Conservation (phyloP, 2,329 filamentous ascomycete species). For the Talaromyces sp. region DNA sequence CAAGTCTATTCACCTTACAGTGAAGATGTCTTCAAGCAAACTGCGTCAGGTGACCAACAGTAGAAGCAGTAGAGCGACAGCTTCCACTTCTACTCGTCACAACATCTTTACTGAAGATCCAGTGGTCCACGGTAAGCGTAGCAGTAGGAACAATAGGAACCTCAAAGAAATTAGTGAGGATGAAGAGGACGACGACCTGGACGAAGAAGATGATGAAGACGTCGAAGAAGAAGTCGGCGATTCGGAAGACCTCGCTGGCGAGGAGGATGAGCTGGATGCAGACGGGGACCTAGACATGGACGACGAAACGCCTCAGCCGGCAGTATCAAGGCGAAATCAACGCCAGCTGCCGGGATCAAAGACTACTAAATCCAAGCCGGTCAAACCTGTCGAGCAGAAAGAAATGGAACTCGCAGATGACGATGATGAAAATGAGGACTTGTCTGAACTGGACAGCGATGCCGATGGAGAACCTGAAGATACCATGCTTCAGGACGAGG, state of each 20-base stretch:
- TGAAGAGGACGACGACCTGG: constrained; percentile 45
- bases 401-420: constrained; percentile 35
- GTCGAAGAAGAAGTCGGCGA: constrained; percentile 36
- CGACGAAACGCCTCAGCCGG: constrained; percentile 37
- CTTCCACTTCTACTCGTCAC: constrained; percentile 7
- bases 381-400: constrained; percentile 45
- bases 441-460: constrained; percentile 44
- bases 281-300: constrained; percentile 43
- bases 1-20: constrained; percentile 43
- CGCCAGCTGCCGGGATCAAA: constrained; percentile 35
- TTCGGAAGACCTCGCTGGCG: constrained; percentile 31
- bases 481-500: constrained; percentile 37
- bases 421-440: constrained; percentile 48
- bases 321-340: constrained; percentile 31
- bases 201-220: constrained; percentile 31
- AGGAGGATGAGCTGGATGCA: constrained; percentile 31
- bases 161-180: constrained; percentile 43
- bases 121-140: constrained; percentile 43
- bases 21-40: constrained; percentile 48
- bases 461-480: constrained; percentile 47
- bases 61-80: constrained; percentile 17
- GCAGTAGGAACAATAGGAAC: constrained; percentile 42
- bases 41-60: constrained; percentile 43
- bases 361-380: constrained; percentile 29
- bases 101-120: constrained; percentile 45